These are phyloP conservation scores for Heliosperma pusillum DNA, from an alignment of 148 eudicot genomes.

Conservation along the genomic window DNA sequence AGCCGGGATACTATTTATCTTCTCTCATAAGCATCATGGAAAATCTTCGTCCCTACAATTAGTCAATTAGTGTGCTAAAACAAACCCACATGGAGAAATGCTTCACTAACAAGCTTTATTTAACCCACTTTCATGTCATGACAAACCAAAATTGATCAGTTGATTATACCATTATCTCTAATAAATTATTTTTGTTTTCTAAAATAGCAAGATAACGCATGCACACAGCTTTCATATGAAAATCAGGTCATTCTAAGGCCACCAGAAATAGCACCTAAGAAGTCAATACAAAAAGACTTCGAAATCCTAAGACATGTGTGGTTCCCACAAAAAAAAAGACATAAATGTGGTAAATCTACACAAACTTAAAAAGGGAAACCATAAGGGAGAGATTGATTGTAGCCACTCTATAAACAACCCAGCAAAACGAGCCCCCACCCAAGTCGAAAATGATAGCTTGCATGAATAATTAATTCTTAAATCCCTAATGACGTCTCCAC, in stretches of 20 bases:
- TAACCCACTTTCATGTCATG: background rate
- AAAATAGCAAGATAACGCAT: background rate
- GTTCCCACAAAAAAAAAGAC: conserved; percentile 7
- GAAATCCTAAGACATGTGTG: conserved; percentile 15
- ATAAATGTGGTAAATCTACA: conserved; percentile 3
- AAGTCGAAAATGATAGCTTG: conserved; percentile 22
- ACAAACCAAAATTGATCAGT: background rate
- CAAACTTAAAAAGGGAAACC: background rate
- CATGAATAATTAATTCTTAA: conserved; percentile 20
- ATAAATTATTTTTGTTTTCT: too few species aligned
- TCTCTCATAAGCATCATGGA: conserved; percentile 5
- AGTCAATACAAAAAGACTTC: conserved; percentile 12
- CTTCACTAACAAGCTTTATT: background rate
- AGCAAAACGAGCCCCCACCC: conserved; percentile 25
- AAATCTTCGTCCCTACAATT: background rate
- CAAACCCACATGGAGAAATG: background rate
- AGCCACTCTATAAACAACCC: conserved; percentile 22
- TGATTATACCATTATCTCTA: conserved; percentile 1
- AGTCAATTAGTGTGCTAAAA: background rate
- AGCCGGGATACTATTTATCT: background rate
- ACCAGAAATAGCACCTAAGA: background rate
- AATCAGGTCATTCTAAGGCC: conserved; percentile 3
- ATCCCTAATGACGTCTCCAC: conserved; percentile 16
- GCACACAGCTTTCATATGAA: conserved; percentile 7
- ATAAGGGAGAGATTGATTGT: background rate